Conservation (phyloP, 2,329 filamentous ascomycete genomes). For the Trichoderma atrobrunneum region DNA sequence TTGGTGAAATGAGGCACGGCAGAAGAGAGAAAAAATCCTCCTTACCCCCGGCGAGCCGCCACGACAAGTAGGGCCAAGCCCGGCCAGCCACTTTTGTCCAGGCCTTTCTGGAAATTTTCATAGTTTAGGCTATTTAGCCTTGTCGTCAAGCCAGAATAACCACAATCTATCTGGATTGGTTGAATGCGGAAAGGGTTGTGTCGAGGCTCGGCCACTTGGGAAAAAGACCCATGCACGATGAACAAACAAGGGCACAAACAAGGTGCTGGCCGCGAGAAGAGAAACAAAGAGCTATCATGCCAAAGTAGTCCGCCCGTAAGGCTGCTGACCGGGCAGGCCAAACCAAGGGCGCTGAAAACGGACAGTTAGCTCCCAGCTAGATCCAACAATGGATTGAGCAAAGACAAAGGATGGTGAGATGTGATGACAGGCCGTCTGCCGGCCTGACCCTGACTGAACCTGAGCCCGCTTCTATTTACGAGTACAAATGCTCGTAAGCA, state of each 20-base stretch:
- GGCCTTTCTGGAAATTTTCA: slow-evolving; percentile 16
- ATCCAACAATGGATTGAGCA: not conserved
- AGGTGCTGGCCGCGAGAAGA: not conserved
- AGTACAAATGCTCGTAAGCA: not conserved
- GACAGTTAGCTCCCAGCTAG: not conserved
- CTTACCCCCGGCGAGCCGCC: slow-evolving; percentile 10
- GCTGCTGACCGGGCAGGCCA: not conserved
- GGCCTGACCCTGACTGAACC: not conserved
- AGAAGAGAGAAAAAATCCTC: not conserved
- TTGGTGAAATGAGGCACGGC: slow-evolving; percentile 5
- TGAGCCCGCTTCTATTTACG: not conserved
- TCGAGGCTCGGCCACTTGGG: not conserved
- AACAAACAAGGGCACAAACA: not conserved
- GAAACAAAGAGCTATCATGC: not conserved
- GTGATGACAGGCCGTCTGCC: not conserved
- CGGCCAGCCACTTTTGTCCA: slow-evolving; percentile 8
- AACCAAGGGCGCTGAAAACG: not conserved
- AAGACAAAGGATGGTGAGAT: slow-evolving; percentile 3
- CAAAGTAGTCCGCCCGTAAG: not conserved
- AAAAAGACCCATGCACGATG: not conserved
- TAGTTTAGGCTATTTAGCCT: slow-evolving; percentile 15
- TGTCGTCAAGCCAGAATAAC: not conserved
- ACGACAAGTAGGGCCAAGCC: not conserved
- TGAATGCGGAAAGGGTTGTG: not conserved
- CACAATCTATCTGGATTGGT: not conserved